Percentiles rank a stretch among this genome's conserved stretches.
phyloP scores from a whole-genome alignment of 225 moss, liverwort and hornwort genomes.

The Thuidium tamariscinum region DNA sequence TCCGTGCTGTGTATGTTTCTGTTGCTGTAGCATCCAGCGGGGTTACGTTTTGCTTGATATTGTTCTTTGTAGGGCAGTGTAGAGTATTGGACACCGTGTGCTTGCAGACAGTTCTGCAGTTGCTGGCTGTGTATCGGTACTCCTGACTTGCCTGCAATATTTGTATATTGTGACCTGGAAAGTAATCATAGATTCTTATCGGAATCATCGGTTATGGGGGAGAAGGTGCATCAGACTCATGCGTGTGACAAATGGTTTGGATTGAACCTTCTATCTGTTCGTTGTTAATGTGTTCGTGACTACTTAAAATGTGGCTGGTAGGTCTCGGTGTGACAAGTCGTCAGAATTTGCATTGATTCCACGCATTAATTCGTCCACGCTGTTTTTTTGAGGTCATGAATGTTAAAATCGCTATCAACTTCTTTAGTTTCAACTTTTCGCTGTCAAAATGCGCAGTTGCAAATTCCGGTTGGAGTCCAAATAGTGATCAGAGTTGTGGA shows the following conservation, averaged over 20 bases:
- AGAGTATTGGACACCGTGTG: neutral
- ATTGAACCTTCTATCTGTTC: too few species aligned
- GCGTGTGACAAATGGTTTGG: neutral
- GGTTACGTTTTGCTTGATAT: conserved; percentile 8
- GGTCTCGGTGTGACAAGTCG: neutral
- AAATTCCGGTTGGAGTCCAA: too few species aligned
- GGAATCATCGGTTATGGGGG: neutral
- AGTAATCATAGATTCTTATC: neutral
- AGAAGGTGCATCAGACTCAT: neutral
- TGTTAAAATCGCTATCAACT: too few species aligned
- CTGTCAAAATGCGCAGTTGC: accelerated
- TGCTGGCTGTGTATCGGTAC: neutral
- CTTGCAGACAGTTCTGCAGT: neutral
- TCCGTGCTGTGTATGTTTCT: conserved; percentile 7
- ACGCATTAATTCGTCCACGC: too few species aligned
- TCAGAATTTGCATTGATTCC: neutral
- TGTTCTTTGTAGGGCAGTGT: neutral
- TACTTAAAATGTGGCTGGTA: neutral
- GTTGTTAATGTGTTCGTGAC: too few species aligned
- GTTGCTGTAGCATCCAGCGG: neutral
- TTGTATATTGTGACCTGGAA: conserved; percentile 15
- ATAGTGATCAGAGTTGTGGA: neutral
- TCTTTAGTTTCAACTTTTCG: too few species aligned
- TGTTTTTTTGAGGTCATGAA: neutral
- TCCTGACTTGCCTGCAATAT: neutral